phyloP scores from a whole-genome alignment of 1,284 basidiomycete genomes.

The Cutaneotrichosporon sp. region DNA sequence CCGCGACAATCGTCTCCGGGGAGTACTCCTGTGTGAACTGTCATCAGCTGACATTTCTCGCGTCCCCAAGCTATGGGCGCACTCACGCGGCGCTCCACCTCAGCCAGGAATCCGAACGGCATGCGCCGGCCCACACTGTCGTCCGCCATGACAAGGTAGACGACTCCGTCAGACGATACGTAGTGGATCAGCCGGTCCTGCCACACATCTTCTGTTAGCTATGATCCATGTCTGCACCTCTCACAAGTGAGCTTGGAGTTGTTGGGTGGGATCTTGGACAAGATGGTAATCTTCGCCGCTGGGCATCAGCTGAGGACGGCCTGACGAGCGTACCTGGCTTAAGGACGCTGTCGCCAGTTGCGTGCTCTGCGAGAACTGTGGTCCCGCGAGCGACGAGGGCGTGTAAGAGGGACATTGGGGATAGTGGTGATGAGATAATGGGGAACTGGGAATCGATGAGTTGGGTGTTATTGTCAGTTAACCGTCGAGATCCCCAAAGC shows the following conservation, averaged over 20 bases:
- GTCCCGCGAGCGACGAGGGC: slow-evolving; percentile 77
- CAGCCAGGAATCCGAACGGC: slow-evolving; percentile 88
- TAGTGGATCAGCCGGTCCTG: slow-evolving; percentile 96
- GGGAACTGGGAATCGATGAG: not conserved
- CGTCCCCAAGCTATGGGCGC: too few relatives aligned
- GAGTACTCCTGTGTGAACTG: slow-evolving; percentile 58
- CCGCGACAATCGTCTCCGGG: slow-evolving; percentile 47
- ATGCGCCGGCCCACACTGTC: slow-evolving; percentile 82
- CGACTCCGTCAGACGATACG: slow-evolving; percentile 76
- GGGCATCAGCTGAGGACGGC: not conserved
- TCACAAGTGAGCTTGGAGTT: slow-evolving; percentile 19
- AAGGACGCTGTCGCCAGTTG: slow-evolving; percentile 71
- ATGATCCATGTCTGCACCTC: too few relatives aligned
- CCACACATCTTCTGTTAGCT: slow-evolving; percentile 63
- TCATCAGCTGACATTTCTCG: too few relatives aligned
- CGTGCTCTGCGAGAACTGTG: slow-evolving; percentile 76
- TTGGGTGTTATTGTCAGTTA: not conserved
- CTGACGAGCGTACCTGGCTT: slow-evolving; percentile 62
- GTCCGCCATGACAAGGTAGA: slow-evolving; percentile 89
- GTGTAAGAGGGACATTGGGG: slow-evolving; percentile 58
- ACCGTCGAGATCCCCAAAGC: too few relatives aligned
- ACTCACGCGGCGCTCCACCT: slow-evolving; percentile 65
- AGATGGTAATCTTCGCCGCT: slow-evolving; percentile 80
- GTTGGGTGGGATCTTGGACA: slow-evolving; percentile 63
- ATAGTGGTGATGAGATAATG: not conserved